Evolutionary conservation across 345 rosid genomes (phyloP).

Genomic region (Citropsis articulata): DNA sequence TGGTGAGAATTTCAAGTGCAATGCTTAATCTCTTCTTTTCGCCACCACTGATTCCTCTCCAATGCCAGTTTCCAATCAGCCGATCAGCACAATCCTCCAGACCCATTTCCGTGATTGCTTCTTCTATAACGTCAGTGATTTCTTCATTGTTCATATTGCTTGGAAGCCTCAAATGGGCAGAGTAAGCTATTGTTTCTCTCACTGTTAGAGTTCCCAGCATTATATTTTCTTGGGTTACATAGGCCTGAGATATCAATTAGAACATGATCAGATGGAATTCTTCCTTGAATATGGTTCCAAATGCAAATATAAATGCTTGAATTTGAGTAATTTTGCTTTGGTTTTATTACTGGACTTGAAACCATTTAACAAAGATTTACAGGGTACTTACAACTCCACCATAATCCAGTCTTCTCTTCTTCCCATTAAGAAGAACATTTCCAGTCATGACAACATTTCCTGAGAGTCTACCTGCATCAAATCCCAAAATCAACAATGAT

Average conservation of each 20-base stretch:
- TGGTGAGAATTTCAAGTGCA: slow-evolving; percentile 72
- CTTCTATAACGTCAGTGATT: slow-evolving; percentile 48
- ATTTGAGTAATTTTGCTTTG: not conserved
- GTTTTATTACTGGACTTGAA: not conserved
- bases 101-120: slow-evolving; percentile 63
- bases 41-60: slow-evolving; percentile 79
- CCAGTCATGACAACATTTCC: slow-evolving; percentile 53
- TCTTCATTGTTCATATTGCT: slow-evolving; percentile 47
- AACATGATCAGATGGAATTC: not conserved
- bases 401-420: slow-evolving; percentile 36
- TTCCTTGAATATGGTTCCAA: not conserved
- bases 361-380: too few species aligned
- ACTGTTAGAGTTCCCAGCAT: slow-evolving; percentile 72
- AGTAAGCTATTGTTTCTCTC: slow-evolving; percentile 68
- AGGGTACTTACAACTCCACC: slow-evolving; percentile 43
- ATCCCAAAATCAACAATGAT: not conserved
- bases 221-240: slow-evolving; percentile 78
- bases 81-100: slow-evolving; percentile 71
- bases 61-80: slow-evolving; percentile 73
- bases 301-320: not conserved
- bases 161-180: slow-evolving; percentile 70
- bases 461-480: slow-evolving; percentile 50
- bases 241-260: slow-evolving; percentile 46
- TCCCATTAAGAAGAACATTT: slow-evolving; percentile 47
- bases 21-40: slow-evolving; percentile 78